Evolutionary conservation across 2,329 filamentous ascomycete genomes (phyloP).

Genomic region (Aspergillus pseudoterreus): DNA sequence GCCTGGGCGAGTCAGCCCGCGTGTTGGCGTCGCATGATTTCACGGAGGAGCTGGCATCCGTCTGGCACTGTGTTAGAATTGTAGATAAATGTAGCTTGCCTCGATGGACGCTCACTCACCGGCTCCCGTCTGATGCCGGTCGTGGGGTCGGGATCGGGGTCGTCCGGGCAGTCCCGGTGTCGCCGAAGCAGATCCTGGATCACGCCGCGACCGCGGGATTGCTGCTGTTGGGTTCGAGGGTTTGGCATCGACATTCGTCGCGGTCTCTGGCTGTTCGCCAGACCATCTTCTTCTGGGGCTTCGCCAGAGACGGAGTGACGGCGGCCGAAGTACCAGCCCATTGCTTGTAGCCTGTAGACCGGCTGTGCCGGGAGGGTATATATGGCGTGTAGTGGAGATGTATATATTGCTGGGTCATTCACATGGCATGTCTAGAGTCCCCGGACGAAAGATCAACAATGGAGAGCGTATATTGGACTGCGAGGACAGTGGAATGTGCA

Average conservation of each 20-base stretch:
- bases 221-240: conserved; percentile 1
- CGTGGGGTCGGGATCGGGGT: neutral
- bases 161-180: conserved; percentile 8
- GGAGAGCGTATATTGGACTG: too few species aligned
- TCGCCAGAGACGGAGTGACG: conserved; percentile 22
- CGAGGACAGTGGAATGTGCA: too few species aligned
- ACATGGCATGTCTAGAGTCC: neutral
- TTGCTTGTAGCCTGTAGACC: conserved; percentile 3
- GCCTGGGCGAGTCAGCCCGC: neutral
- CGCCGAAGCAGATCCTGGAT: conserved; percentile 24
- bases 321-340: conserved; percentile 27
- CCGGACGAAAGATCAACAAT: too few species aligned
- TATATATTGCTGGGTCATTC: neutral
- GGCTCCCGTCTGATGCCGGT: neutral
- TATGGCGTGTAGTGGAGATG: too few species aligned
- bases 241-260: conserved; percentile 12
- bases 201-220: conserved; percentile 6
- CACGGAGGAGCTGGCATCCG: neutral
- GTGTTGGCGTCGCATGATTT: neutral
- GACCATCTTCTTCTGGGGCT: conserved; percentile 7
- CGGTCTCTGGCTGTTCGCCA: neutral
- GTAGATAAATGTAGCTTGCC: too few species aligned
- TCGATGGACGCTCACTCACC: neutral
- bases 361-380: neutral
- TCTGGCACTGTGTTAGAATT: neutral